These are phyloP conservation scores for Leccinum barrowsii DNA, from an alignment of 768 basidiomycete species.

Conservation along the genomic window DNA sequence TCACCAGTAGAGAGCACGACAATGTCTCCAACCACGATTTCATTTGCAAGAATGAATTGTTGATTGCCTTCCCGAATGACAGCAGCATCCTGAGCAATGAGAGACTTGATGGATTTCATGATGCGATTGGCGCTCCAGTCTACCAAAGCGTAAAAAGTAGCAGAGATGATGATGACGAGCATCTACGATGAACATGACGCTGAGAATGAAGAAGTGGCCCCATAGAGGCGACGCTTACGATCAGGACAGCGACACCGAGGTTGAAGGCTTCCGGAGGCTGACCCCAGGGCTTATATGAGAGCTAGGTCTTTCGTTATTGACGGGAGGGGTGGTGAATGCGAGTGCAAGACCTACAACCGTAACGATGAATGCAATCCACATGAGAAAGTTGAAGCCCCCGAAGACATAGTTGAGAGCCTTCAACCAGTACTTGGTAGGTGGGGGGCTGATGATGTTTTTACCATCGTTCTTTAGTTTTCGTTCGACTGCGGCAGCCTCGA, in stretches of 20 bases:
- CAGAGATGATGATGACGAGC: slow-evolving; percentile 39
- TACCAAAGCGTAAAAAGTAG: slow-evolving; percentile 47
- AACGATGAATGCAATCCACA: slow-evolving; percentile 50
- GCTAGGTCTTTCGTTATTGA: slow-evolving; percentile 20
- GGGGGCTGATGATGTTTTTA: slow-evolving; percentile 50
- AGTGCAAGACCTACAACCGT: slow-evolving; percentile 32
- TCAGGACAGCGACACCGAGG: slow-evolving; percentile 50
- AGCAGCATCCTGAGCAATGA: slow-evolving; percentile 57
- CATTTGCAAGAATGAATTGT: slow-evolving; percentile 47
- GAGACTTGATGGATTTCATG: slow-evolving; percentile 55
- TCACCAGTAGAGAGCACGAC: slow-evolving; percentile 52
- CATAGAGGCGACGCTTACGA: slow-evolving; percentile 33
- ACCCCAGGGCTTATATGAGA: slow-evolving; percentile 51
- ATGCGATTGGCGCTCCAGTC: slow-evolving; percentile 48
- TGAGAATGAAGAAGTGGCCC: slow-evolving; percentile 1
- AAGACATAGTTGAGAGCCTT: slow-evolving; percentile 51
- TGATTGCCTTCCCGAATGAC: slow-evolving; percentile 49
- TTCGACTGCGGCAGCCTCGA: slow-evolving; percentile 43
- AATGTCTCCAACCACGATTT: slow-evolving; percentile 57
- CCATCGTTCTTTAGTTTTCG: slow-evolving; percentile 38
- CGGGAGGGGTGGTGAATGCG: neutral
- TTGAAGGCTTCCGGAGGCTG: slow-evolving; percentile 39
- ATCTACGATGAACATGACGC: slow-evolving; percentile 28
- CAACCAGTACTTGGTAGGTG: slow-evolving; percentile 43
- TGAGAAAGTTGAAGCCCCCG: slow-evolving; percentile 53